Percentiles rank a stretch among this genome's conserved stretches.
Conservation (phyloP, 495 filamentous ascomycete genomes). For the Neurospora sp. region DNA sequence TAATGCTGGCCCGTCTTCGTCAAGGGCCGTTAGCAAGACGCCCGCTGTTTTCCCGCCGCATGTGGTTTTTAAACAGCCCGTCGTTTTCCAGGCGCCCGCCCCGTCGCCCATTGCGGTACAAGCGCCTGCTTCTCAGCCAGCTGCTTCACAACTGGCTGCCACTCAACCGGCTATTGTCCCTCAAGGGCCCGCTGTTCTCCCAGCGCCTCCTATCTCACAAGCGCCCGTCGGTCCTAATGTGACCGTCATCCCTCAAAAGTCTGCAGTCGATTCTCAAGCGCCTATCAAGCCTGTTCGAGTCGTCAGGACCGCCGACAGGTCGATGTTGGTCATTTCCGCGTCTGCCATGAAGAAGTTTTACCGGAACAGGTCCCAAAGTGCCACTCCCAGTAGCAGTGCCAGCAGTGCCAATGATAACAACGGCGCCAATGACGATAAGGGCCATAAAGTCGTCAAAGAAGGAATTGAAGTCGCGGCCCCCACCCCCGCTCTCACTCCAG, state of each 20-base stretch:
- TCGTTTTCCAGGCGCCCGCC: neutral
- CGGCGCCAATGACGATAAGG: neutral
- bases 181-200: neutral
- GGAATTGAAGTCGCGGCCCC: neutral
- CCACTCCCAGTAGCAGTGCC: neutral
- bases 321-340: neutral
- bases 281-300: neutral
- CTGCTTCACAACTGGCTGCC: neutral
- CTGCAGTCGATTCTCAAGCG: neutral
- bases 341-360: neutral
- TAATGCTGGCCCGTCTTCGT: neutral
- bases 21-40: neutral
- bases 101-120: neutral
- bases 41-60: neutral
- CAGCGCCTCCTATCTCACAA: neutral
- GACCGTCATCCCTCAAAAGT: neutral
- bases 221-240: neutral
- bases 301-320: neutral
- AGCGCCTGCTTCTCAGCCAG: neutral
- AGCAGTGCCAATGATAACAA: neutral
- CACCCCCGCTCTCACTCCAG: neutral
- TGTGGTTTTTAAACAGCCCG: neutral
- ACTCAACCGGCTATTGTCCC: neutral
- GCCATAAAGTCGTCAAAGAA: neutral
- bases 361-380: neutral